Evolutionary conservation across 202 grass and related monocot species (phyloP).

Genomic region (Zizania palustris): DNA sequence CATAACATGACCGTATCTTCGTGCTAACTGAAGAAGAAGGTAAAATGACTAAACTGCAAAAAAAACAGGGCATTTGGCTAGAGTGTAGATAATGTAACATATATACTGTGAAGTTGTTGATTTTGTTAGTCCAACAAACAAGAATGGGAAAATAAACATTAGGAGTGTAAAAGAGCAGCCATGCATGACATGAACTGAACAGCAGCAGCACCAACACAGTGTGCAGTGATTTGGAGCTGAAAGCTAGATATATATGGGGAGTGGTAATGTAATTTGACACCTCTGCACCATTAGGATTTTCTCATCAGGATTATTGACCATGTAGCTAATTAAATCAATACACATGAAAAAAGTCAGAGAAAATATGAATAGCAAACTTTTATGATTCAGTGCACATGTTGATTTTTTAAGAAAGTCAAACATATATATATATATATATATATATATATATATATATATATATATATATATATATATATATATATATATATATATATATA

Average conservation of each 20-base stretch:
- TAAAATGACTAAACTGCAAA: not conserved
- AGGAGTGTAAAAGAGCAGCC: not conserved
- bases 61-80: not conserved
- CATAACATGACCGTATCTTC: conserved; percentile 9
- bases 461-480: too few species aligned
- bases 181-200: not conserved
- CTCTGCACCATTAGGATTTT: not conserved
- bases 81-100: not conserved
- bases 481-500: too few species aligned
- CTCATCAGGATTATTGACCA: not conserved
- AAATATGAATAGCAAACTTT: not conserved
- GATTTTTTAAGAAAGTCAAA: not conserved
- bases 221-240: not conserved
- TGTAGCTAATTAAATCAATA: not conserved
- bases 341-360: not conserved
- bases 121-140: not conserved
- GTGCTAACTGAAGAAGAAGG: not conserved
- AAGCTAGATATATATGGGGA: not conserved
- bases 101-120: conserved; percentile 11
- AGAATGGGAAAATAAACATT: not conserved
- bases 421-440: not conserved
- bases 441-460: too few species aligned
- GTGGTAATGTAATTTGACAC: not conserved
- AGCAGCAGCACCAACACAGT: not conserved
- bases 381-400: not conserved